These are phyloP conservation scores for Leccinellum luteum DNA, from an alignment of 768 basidiomycete genomes.

Conservation along the genomic window DNA sequence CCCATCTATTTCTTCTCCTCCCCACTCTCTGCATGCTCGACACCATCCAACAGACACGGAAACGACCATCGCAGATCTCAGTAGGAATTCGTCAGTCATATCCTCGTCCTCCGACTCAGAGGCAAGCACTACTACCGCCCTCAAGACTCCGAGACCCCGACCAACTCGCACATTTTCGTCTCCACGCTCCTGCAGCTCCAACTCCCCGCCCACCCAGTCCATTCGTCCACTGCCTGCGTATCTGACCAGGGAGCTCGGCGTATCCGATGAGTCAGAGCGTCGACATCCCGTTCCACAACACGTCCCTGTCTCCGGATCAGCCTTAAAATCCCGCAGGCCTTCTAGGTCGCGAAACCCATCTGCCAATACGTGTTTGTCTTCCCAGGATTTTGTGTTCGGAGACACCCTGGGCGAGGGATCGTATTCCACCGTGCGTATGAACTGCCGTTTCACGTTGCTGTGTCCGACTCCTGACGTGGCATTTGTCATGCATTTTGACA, in stretches of 20 bases:
- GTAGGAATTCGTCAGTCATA: constrained; percentile 74
- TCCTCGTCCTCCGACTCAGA: constrained; percentile 63
- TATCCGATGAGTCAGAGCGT: constrained; percentile 28
- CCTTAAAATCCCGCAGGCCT: constrained; percentile 39
- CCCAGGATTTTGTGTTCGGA: constrained; percentile 71
- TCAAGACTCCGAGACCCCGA: constrained; percentile 47
- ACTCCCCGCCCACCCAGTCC: constrained; percentile 36
- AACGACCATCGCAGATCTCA: constrained; percentile 56
- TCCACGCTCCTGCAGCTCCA: constrained; percentile 55
- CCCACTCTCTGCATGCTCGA: too few species aligned
- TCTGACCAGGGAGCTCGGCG: constrained; percentile 54
- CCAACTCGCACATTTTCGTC: constrained; percentile 63
- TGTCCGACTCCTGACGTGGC: background rate
- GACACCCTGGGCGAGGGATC: constrained; percentile 77
- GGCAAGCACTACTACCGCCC: constrained; percentile 36
- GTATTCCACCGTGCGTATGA: constrained; percentile 67
- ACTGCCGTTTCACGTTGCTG: background rate
- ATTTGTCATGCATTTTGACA: background rate
- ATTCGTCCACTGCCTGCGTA: constrained; percentile 49
- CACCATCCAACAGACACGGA: too few species aligned
- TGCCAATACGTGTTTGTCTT: constrained; percentile 42
- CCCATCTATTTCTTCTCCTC: background rate
- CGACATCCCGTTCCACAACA: constrained; percentile 15
- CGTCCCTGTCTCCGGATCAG: background rate
- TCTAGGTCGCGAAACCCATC: constrained; percentile 44